A percentile compares a stretch with the other conserved stretches of the same genome.
phyloP scores from a whole-genome alignment of 2,329 filamentous ascomycete genomes.

The Sporothrix variecibatus region DNA sequence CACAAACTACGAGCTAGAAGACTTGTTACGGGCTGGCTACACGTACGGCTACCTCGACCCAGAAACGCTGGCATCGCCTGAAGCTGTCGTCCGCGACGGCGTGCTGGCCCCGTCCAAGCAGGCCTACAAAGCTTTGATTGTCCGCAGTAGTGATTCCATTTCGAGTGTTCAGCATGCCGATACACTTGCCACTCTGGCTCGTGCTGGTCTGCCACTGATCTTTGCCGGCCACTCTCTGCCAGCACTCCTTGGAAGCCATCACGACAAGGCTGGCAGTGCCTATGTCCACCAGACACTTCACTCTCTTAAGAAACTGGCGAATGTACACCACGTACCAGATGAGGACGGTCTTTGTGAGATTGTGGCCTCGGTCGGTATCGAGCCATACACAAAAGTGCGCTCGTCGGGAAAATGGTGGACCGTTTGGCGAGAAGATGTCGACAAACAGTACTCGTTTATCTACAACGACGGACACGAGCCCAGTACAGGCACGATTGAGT shows the following conservation, averaged over 20 bases:
- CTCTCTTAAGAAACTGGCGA: not conserved
- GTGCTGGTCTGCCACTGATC: not conserved
- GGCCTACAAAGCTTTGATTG: not conserved
- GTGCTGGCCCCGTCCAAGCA: not conserved
- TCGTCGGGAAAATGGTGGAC: not conserved
- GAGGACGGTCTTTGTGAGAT: not conserved
- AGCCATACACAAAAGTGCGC: not conserved
- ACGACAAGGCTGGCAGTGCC: not conserved
- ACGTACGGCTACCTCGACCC: constrained; percentile 7
- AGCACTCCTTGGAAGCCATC: not conserved
- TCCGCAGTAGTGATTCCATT: not conserved
- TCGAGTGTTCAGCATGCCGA: not conserved
- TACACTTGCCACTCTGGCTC: not conserved
- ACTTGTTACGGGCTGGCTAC: not conserved
- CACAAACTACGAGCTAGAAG: not conserved
- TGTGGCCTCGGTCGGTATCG: not conserved
- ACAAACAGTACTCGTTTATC: not conserved
- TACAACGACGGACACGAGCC: not conserved
- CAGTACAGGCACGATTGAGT: not conserved
- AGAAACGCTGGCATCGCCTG: not conserved
- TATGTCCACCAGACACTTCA: not conserved
- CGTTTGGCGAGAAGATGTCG: not conserved
- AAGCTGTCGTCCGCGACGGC: not conserved
- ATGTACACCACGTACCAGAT: not conserved
- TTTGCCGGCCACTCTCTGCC: not conserved